These are phyloP conservation scores for Cladorrhinum sp. DNA, from an alignment of 2,329 filamentous ascomycete genomes.

Conservation along the genomic window DNA sequence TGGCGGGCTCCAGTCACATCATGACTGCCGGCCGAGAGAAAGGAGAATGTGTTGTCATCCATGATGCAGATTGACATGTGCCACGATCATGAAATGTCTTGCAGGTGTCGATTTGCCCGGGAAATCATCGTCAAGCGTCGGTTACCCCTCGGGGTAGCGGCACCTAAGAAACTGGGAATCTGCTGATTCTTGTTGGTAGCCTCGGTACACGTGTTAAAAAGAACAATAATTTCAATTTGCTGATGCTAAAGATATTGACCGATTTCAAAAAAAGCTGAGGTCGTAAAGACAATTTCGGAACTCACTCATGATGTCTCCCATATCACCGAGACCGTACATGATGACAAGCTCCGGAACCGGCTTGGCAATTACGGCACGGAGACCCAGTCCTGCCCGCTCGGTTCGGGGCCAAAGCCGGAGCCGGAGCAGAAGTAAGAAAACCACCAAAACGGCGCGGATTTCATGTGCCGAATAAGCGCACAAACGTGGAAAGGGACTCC, in stretches of 20 bases:
- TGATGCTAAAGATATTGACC: too few species aligned
- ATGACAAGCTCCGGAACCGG: background rate
- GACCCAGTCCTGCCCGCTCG: background rate
- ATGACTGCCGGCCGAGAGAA: background rate
- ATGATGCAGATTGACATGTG: background rate
- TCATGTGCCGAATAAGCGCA: background rate
- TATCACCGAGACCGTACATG: background rate
- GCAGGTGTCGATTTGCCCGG: background rate
- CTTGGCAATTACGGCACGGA: conserved; percentile 1
- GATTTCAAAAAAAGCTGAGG: background rate
- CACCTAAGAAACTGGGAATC: background rate
- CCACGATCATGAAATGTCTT: background rate
- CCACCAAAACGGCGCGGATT: background rate
- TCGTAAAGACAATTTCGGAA: too few species aligned
- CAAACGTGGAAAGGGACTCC: background rate
- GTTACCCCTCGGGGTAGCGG: background rate
- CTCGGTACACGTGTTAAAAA: background rate
- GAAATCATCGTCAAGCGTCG: background rate
- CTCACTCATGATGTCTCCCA: too few species aligned
- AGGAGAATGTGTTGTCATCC: background rate
- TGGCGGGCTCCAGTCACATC: background rate
- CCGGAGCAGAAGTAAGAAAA: background rate
- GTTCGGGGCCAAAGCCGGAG: background rate
- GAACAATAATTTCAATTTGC: background rate
- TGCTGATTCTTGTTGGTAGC: background rate